These are phyloP conservation scores for Monosporascus cannonballus DNA, from an alignment of 2,329 filamentous ascomycete species.

Conservation along the genomic window DNA sequence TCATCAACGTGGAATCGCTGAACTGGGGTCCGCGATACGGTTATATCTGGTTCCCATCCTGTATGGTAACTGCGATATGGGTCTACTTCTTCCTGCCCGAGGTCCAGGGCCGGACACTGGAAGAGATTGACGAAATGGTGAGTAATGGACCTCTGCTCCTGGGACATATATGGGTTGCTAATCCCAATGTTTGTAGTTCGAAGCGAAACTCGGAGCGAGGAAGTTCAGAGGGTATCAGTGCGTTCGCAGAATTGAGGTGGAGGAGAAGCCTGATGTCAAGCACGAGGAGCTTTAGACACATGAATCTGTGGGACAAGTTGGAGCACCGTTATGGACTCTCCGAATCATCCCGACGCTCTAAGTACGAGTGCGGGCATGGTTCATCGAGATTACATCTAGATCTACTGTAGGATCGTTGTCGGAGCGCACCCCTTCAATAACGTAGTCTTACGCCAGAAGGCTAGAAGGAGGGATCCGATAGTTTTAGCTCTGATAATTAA, in stretches of 20 bases:
- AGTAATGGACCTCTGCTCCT: background rate
- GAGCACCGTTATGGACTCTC: too few species aligned
- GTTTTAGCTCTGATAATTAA: too few species aligned
- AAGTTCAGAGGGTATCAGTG: conserved; percentile 17
- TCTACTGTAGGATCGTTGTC: too few species aligned
- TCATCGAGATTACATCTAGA: too few species aligned
- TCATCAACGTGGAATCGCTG: conserved; percentile 43
- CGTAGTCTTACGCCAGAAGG: too few species aligned
- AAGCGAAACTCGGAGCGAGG: conserved; percentile 14
- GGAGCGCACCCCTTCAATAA: too few species aligned
- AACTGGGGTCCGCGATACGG: conserved; percentile 47
- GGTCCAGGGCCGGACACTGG: conserved; percentile 38
- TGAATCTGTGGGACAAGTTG: background rate
- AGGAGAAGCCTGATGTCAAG: conserved; percentile 9
- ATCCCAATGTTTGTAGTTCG: conserved; percentile 9
- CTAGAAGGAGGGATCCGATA: too few species aligned
- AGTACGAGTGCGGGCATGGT: too few species aligned
- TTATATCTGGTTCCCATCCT: conserved; percentile 41
- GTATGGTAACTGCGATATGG: conserved; percentile 17
- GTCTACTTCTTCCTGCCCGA: conserved; percentile 41
- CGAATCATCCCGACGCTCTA: background rate
- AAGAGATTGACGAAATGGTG: conserved; percentile 44
- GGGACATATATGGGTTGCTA: background rate
- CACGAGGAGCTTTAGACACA: conserved; percentile 6
- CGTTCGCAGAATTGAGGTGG: conserved; percentile 7